These are phyloP conservation scores for Kwoniella heveanensis DNA, from an alignment of 768 basidiomycete genomes.

Conservation along the genomic window DNA sequence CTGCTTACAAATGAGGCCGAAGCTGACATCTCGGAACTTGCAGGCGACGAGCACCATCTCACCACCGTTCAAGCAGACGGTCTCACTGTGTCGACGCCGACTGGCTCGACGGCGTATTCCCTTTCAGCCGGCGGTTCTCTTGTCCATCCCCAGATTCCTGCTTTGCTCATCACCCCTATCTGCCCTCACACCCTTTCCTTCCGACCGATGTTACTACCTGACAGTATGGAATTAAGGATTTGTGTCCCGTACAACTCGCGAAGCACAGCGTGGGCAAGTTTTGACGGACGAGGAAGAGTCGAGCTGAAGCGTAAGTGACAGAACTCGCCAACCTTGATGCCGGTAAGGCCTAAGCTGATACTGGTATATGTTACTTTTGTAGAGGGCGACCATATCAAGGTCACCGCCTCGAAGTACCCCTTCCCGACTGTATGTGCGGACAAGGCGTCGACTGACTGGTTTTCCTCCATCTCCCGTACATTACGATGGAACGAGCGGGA, in stretches of 20 bases:
- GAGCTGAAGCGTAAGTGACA: slow-evolving; percentile 82
- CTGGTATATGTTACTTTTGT: slow-evolving; percentile 20
- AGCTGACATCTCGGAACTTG: not conserved
- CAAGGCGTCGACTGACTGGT: slow-evolving; percentile 98
- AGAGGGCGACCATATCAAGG: slow-evolving; percentile 99
- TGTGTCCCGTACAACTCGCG: slow-evolving; percentile 99
- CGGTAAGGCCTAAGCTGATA: too few species aligned
- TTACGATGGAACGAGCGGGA: slow-evolving; percentile 99
- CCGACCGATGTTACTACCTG: slow-evolving; percentile 96
- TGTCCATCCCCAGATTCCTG: slow-evolving; percentile 96
- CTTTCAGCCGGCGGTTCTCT: slow-evolving; percentile 96
- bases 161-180: slow-evolving; percentile 92
- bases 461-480: slow-evolving; percentile 92
- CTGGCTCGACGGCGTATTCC: slow-evolving; percentile 98
- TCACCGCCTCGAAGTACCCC: slow-evolving; percentile 93
- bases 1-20: not conserved
- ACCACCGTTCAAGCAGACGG: slow-evolving; percentile 99
- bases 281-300: slow-evolving; percentile 93
- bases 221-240: slow-evolving; percentile 96
- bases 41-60: slow-evolving; percentile 98
- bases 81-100: slow-evolving; percentile 89
- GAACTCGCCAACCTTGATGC: too few species aligned
- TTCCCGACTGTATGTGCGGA: slow-evolving; percentile 98
- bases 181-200: slow-evolving; percentile 98
- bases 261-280: slow-evolving; percentile 98